Evolutionary conservation across 106 monocot genomes (phyloP), one percentile per base, ranked within the genome.

Genomic region (Dioscorea alata): DNA sequence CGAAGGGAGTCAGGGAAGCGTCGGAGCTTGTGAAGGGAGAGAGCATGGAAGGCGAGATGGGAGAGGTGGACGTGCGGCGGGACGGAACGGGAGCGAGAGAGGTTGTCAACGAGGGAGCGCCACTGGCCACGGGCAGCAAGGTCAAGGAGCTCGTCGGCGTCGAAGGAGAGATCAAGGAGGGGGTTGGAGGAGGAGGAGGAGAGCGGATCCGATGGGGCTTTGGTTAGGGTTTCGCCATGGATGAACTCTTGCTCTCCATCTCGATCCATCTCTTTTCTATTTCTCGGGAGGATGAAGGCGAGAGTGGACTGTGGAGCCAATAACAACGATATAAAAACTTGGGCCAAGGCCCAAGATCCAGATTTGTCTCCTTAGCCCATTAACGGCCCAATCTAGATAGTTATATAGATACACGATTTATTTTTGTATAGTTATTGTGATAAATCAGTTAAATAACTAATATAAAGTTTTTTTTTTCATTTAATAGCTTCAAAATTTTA

Each of bases 31-130:
- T 76, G 72, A 54, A 66, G 65, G 20, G 65, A 35, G 65, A 66
- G 48, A 20, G 21, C 66, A 71, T 75, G 73, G 74, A 96, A 81
- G 68, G 89, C 61, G 65, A 88, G 83, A 78, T 82, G 83, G 79
- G 84, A 73, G 75, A 89, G 79, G 84, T 89, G 92, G 34, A 84
- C 83, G 68, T 89, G 96, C 17, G 86, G 92, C 13, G 50, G 65
- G 14, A 77, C 51, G 67, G 78, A 76, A 50, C 73, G 73, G 59
- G 79, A 65, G 74, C 69, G 74, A 50, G 82, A 70, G 50, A 81
- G 79, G 51, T 80, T 82, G 71, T 85, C 84, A 68, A 84, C 25
- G 66, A 89, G 61, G 42, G 89, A 76, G 59, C 77, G 85, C 85
- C 84, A 89, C 50, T 82, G 82, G 34, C 85, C 89, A 9, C 85